These are phyloP conservation scores for Citrus mangshanensis DNA, from an alignment of 345 rosid genomes.

Conservation along the genomic window DNA sequence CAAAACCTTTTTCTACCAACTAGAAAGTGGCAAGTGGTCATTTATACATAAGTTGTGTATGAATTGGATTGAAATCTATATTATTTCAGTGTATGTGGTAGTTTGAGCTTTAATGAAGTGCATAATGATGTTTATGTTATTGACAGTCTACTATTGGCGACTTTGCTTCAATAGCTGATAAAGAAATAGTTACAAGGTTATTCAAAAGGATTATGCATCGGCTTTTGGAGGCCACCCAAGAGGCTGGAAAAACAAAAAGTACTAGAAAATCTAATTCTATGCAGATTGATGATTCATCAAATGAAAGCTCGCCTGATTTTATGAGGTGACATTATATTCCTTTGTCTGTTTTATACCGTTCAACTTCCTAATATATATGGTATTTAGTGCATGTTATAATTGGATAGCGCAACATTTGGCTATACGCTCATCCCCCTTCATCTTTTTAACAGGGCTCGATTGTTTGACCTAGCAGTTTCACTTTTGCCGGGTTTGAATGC, in stretches of 20 bases:
- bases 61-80: not conserved
- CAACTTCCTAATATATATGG: not conserved
- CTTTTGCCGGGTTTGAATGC: slow-evolving; percentile 73
- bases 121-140: slow-evolving; percentile 1
- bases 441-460: slow-evolving; percentile 63
- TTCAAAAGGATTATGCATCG: slow-evolving; percentile 63
- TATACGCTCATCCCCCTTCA: not conserved
- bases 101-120: not conserved
- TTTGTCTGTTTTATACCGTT: not conserved
- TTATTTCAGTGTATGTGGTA: not conserved
- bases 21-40: not conserved
- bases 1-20: too few species aligned
- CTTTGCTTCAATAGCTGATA: slow-evolving; percentile 77
- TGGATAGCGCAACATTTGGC: not conserved
- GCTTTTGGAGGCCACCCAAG: slow-evolving; percentile 63
- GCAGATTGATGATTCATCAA: slow-evolving; percentile 49
- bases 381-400: not conserved
- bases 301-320: slow-evolving; percentile 38
- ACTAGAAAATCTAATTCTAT: slow-evolving; percentile 42
- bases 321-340: slow-evolving; percentile 41
- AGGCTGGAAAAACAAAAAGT: slow-evolving; percentile 45
- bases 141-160: slow-evolving; percentile 76
- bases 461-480: slow-evolving; percentile 77
- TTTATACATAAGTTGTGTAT: not conserved
- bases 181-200: slow-evolving; percentile 44